phyloP scores from a whole-genome alignment of 2,329 filamentous ascomycete species.

The Penicillium sclerotiorum region DNA sequence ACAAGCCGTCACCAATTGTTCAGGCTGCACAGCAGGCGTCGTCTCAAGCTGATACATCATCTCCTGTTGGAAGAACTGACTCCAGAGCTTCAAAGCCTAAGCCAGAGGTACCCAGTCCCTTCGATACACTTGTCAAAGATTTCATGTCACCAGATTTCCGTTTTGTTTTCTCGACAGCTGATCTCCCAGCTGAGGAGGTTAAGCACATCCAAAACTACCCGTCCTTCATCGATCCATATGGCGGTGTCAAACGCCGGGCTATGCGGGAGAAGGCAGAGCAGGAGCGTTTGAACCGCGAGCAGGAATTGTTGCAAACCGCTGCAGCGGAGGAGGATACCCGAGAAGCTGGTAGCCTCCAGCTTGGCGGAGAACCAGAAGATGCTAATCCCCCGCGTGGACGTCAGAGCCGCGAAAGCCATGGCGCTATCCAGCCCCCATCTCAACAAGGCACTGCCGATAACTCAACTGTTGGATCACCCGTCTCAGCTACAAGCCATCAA shows the following conservation, averaged over 20 bases:
- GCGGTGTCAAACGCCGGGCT: slow-evolving; percentile 77
- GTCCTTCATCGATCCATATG: slow-evolving; percentile 78
- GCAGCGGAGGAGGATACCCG: slow-evolving; percentile 70
- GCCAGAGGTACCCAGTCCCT: slow-evolving; percentile 22
- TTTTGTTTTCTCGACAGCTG: slow-evolving; percentile 56
- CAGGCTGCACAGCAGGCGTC: slow-evolving; percentile 32
- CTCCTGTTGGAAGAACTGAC: slow-evolving; percentile 24
- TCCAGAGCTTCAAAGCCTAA: slow-evolving; percentile 16
- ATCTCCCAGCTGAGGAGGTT: slow-evolving; percentile 51
- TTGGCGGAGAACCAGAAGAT: slow-evolving; percentile 92
- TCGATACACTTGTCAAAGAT: slow-evolving; percentile 48
- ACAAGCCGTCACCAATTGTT: slow-evolving; percentile 31
- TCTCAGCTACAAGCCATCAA: slow-evolving; percentile 44
- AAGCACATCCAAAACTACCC: slow-evolving; percentile 63
- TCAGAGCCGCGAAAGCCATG: slow-evolving; percentile 61
- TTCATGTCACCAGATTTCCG: slow-evolving; percentile 55
- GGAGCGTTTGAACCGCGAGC: slow-evolving; percentile 57
- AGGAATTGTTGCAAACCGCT: slow-evolving; percentile 54
- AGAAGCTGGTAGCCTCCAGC: slow-evolving; percentile 82
- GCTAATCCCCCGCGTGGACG: slow-evolving; percentile 55
- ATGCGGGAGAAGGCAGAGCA: slow-evolving; percentile 74
- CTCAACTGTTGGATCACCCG: slow-evolving; percentile 45
- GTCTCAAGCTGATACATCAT: slow-evolving; percentile 23
- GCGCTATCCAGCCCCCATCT: slow-evolving; percentile 74
- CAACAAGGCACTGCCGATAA: slow-evolving; percentile 60